Base-by-base conservation (phyloP, 345 rosid species). In the Carallia brachiata region DNA sequence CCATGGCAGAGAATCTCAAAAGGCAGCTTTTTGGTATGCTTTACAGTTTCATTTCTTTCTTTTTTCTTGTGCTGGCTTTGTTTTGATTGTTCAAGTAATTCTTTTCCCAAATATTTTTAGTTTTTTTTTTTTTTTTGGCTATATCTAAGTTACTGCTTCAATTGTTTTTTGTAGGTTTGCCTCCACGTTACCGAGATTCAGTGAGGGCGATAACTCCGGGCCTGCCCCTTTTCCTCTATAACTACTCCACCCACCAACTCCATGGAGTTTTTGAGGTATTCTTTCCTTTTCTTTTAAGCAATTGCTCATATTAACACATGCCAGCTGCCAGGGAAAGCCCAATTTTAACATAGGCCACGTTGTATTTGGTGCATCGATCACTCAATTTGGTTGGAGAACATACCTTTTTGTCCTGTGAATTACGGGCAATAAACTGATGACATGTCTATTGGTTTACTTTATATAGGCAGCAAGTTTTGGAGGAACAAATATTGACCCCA, bases 171-270 rank as follows among this genome's bases (percentile, higher is more conserved):
- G 34, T 55, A 90, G 97, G 99, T 34, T 77, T 96, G 82, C 99
- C 99, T 30, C 97, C 97, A 0, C 84, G 99, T 37, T 92, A 96
- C 79, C 79, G 97, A 47, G 98, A 96, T 80, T 96, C 98, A 1
- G 99, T 96, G 18, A 79, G 99, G 75, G 88, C 92, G n/a, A 96
- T 96, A 61, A 96, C 98, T 10, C 99, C 99, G 0, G 99, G 99
- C 0, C 83, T 96, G 73, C 99, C 99, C 4, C 90, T 96, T 71
- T 96, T 96, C 77, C 96, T 96, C 32, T 96, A 92, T 79, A 96
- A 96, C 88, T 96, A 96, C 84, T 88, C 99, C 61, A 96, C 98
- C 63, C 99, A 96, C 77, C 99, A 96, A 62, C 97, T 96, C 53
- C 98, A 96, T 74, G 99, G 99, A 54, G 66, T 96, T 50, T 96